phyloP scores from a whole-genome alignment of 352 stramenopile species.

The Phytopythium sindhum region DNA sequence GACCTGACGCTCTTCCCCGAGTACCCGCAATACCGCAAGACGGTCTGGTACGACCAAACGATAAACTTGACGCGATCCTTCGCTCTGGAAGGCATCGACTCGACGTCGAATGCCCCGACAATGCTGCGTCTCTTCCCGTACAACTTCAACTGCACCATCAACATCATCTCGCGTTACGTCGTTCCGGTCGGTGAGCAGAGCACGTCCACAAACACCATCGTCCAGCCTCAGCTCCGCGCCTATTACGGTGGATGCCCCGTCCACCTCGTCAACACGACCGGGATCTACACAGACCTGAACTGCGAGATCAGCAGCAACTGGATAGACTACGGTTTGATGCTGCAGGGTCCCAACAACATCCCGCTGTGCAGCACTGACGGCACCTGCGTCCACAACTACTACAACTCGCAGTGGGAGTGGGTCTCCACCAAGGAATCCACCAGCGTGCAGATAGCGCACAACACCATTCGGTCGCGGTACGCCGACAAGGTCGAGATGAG shows the following conservation, averaged over 20 bases:
- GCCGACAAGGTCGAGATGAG: slow-evolving; percentile 8
- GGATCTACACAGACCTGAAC: slow-evolving; percentile 18
- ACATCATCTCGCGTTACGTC: slow-evolving; percentile 3
- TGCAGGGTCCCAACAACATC: slow-evolving; percentile 26
- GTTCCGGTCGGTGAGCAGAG: slow-evolving; percentile 1
- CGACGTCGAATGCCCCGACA: slow-evolving; percentile 5
- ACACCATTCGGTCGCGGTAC: slow-evolving; percentile 7
- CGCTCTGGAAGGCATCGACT: slow-evolving; percentile 4
- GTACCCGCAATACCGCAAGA: slow-evolving; percentile 9
- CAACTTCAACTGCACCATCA: slow-evolving; percentile 22
- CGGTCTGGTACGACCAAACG: slow-evolving; percentile 1
- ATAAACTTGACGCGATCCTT: slow-evolving; percentile 1
- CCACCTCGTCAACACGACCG: slow-evolving; percentile 16
- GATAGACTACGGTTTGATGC: slow-evolving; percentile 25
- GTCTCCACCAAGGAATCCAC: slow-evolving; percentile 8
- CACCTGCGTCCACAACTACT: slow-evolving; percentile 27
- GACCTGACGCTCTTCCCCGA: slow-evolving; percentile 21
- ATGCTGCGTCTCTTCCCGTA: slow-evolving; percentile 27
- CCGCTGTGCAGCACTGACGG: slow-evolving; percentile 19
- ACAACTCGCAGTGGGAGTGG: slow-evolving; percentile 29
- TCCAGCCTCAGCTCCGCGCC: slow-evolving; percentile 19
- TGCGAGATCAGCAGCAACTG: slow-evolving; percentile 16
- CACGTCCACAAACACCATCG: slow-evolving; percentile 10
- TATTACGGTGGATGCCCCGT: slow-evolving; percentile 24
- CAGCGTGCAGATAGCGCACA: slow-evolving; percentile 5